phyloP scores from a whole-genome alignment of 1,284 basidiomycete genomes.

The Sanguinoderma infundibulare region DNA sequence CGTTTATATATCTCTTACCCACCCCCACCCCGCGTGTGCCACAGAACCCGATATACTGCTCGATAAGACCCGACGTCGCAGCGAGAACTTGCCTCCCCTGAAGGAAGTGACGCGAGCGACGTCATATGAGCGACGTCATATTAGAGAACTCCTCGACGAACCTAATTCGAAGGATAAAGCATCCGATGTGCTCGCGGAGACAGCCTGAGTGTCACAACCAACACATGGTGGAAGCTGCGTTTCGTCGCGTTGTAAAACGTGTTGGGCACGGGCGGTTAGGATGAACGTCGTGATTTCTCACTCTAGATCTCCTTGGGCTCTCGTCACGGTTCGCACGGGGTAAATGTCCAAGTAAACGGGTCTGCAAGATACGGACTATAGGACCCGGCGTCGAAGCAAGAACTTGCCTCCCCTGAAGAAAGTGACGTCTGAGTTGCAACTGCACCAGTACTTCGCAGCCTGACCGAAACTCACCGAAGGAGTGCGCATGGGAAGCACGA shows the following conservation, averaged over 20 bases:
- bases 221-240: too few species aligned
- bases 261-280: too few species aligned
- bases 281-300: too few species aligned
- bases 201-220: not conserved
- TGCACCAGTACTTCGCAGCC: constrained; percentile 15
- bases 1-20: not conserved
- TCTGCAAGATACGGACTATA: too few species aligned
- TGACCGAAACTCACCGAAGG: constrained; percentile 12
- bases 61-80: too few species aligned
- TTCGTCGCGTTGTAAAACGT: too few species aligned
- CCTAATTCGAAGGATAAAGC: not conserved
- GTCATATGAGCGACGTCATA: not conserved
- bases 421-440: not conserved
- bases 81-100: constrained; percentile 1
- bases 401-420: constrained; percentile 3
- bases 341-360: too few species aligned
- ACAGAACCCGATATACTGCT: not conserved
- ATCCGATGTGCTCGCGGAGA: not conserved
- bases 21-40: not conserved
- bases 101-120: not conserved
- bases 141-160: not conserved
- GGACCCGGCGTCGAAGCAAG: not conserved
- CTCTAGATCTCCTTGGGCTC: too few species aligned
- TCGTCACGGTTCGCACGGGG: too few species aligned
- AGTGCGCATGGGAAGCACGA: not conserved